Evolutionary conservation across 2,329 filamentous ascomycete genomes (phyloP), one percentile per base, ranked within the genome.

Genomic region (Clarireedia paspali): DNA sequence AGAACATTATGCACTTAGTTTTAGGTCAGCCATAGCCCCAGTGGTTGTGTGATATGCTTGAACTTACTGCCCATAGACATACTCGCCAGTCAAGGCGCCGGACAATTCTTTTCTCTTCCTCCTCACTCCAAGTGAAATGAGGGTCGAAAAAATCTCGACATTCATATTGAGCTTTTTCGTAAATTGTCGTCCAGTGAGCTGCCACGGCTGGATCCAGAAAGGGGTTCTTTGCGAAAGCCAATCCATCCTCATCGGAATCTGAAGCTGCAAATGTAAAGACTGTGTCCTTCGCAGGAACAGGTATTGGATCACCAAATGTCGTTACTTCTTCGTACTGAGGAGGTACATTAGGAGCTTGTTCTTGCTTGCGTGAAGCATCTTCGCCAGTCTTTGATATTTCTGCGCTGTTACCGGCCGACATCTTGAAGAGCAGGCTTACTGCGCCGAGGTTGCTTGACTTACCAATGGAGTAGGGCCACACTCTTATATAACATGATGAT

Each of bases 1-100:
- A 83, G 66, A 84, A 84, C 67, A 83, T 83, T 27, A 83, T 57
- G 56, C 80, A 83, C 53, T 82, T 7, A 6, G 83, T 82, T 65
- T 81, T 81, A 27, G 26, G 12, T 54, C 5, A 54, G 12, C n/a
- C 17, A 34, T 34, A 5, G 20, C 23, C 12, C 12, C 6, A 20
- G 20, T 23, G 15, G 5, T 2, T 5, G 9, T 15, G 2, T 9
- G 15, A 5, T 10, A 48, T 49, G 30, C 34, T 14, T 12, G 7
- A 30, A 53, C 55, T 58, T 58, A 64, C 59, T 47, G 61, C 63
- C 59, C 61, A 64, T 6, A 61, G 42, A 56, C 61, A 63, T 30
- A 65, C 62, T 30, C 56, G 51, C 60, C 59, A 51, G 50, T 65
- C 63, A 10, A 66, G 45, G 14, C 56, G 50, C n/a, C 64, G 57